Conservation (phyloP, 139 green algal species). For the Haematococcus lacustris region DNA sequence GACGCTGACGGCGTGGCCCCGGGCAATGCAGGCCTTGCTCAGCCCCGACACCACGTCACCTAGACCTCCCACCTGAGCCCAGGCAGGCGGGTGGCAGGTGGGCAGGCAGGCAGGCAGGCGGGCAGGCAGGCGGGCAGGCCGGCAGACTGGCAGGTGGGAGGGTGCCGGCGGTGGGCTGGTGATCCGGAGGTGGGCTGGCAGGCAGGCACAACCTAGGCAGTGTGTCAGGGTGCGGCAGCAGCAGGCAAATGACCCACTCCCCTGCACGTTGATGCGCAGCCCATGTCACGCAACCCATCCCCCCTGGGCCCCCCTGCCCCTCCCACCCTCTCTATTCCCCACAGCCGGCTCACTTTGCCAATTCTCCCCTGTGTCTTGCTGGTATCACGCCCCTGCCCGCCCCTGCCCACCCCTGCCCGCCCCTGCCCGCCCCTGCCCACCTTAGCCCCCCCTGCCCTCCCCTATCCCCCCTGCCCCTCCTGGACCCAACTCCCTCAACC, state of each 20-base stretch:
- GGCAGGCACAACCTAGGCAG: too few relatives aligned
- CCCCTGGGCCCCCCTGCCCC: too few relatives aligned
- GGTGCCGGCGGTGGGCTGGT: neutral
- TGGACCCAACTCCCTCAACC: too few relatives aligned
- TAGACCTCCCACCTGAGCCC: constrained; percentile 76
- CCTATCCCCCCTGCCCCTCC: too few relatives aligned
- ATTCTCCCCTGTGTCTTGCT: neutral
- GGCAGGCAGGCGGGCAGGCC: neutral
- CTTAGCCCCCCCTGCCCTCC: neutral
- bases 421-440: neutral
- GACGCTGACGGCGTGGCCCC: constrained; percentile 71
- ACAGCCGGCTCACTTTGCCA: neutral
- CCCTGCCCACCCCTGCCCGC: neutral
- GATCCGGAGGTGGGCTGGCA: too few relatives aligned
- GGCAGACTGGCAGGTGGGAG: neutral
- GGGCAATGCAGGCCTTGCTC: constrained; percentile 47
- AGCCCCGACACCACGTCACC: constrained; percentile 89
- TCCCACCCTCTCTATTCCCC: neutral
- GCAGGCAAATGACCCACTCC: too few relatives aligned
- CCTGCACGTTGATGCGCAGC: too few relatives aligned
- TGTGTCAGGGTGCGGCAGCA: neutral
- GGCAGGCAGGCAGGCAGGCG: neutral
- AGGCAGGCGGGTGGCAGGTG: neutral
- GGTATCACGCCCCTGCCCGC: neutral
- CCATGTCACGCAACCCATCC: too few relatives aligned